These are phyloP conservation scores for Hypericum perforatum DNA, from an alignment of 345 rosid genomes.

Conservation along the genomic window DNA sequence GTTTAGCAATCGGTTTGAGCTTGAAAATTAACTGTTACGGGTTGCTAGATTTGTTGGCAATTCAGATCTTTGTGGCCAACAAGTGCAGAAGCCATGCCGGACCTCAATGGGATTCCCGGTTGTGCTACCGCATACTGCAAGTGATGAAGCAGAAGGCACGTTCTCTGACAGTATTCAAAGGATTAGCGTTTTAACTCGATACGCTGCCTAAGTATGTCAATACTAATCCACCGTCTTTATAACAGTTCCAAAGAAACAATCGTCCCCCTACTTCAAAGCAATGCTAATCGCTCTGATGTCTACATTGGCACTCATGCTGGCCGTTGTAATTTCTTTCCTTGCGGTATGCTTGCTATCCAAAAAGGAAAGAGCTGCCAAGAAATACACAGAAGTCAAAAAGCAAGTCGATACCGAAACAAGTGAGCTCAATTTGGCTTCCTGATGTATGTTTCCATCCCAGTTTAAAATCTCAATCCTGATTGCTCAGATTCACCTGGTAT, in stretches of 20 bases:
- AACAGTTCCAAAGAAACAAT: conserved; percentile 53
- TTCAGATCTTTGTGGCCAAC: conserved; percentile 81
- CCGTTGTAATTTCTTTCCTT: conserved; percentile 55
- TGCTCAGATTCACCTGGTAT: too few relatives aligned
- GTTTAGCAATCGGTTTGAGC: not conserved
- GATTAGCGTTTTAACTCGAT: too few relatives aligned
- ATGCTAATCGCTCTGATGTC: conserved; percentile 74
- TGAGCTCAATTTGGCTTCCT: conserved; percentile 22
- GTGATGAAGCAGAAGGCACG: conserved; percentile 71
- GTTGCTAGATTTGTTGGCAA: conserved; percentile 62
- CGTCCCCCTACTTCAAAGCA: conserved; percentile 87
- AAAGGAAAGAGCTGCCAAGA: conserved; percentile 83
- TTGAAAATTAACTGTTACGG: conserved; percentile 6
- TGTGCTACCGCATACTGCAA: conserved; percentile 85
- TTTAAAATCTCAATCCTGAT: too few relatives aligned
- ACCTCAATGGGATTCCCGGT: conserved; percentile 96
- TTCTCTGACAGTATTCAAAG: not conserved
- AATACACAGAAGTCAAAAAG: conserved; percentile 83
- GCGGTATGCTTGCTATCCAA: conserved; percentile 72
- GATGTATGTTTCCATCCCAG: not conserved
- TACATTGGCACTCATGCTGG: conserved; percentile 57
- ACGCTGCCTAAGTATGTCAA: not conserved
- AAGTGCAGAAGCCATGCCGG: conserved; percentile 81
- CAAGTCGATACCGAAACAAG: conserved; percentile 63
- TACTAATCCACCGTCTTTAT: conserved; percentile 6